Conservation (phyloP, 2,329 filamentous ascomycete species). For the Neophaeococcomyces mojaviensis region DNA sequence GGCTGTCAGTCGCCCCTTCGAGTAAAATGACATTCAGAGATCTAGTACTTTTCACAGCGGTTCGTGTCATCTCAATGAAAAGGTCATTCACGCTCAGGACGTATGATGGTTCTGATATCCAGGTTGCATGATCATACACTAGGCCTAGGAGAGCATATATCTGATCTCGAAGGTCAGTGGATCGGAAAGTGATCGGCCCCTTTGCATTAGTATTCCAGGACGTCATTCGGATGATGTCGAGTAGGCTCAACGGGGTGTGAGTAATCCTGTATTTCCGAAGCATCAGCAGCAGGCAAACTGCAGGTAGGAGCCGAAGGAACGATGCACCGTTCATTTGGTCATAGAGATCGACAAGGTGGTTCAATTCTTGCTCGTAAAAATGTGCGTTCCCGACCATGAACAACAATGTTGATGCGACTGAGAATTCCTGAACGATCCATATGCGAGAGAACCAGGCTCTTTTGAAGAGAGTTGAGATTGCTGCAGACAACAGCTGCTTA, state of each 20-base stretch:
- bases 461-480: constrained; percentile 5
- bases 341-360: not conserved
- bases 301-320: no score
- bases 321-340: not conserved
- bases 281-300: no score
- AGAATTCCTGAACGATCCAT: constrained; percentile 25
- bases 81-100: not conserved
- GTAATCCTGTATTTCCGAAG: no score
- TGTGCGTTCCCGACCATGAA: constrained; percentile 14
- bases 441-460: constrained; percentile 21
- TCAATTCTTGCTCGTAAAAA: not conserved
- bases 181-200: not conserved
- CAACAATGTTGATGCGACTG: constrained; percentile 16
- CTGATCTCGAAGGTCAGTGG: not conserved
- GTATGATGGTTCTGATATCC: not conserved
- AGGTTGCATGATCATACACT: not conserved
- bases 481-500: not conserved
- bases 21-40: not conserved
- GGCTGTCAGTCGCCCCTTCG: not conserved
- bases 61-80: not conserved
- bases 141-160: not conserved
- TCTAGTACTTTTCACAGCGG: not conserved
- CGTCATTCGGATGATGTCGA: no score
- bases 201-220: not conserved
- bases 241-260: no score